Base-by-base conservation (phyloP, 768 basidiomycete species). In the Russula vinacea region DNA sequence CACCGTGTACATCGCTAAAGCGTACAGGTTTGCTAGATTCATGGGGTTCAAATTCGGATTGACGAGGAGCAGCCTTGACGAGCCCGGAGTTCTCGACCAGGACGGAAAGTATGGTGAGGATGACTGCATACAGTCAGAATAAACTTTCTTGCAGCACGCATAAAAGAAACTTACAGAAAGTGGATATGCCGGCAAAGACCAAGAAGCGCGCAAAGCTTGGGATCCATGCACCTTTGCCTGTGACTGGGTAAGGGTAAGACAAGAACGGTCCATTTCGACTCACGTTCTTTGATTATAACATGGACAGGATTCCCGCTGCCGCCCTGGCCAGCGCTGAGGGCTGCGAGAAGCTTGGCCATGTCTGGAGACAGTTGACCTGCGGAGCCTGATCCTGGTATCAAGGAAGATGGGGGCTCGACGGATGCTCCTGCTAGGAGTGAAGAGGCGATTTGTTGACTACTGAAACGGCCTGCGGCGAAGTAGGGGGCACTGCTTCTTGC, bases 1-100 rank as follows among this genome's bases (percentile, higher is more conserved):
- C 90, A 35, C 97, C 97, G 68, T 98, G 95, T 6, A 99, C 94
- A 75, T 99, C 97, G 67, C 84, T 87, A 72, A 99, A 98, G 70
- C 84, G 94, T 75, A 95, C 89, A 1, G 84, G 68, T 35, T 69
- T 80, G 70, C 90, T 92, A 35, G 87, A 90, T 72, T 89, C 82
- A 3, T 83, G 76, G 8, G 92, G 89, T 69, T 94, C 88, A 71
- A 94, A 98, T 70, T 95, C 88, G 32, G 87, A 76, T 65, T 89
- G 86, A 35, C 84, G 84, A 45, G 88, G 87, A 4, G 89, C 93
- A 6, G 90, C 86, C 77, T 96, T 96, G 79, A 97, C 84, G 47
- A 98, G 80, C 4, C 95, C 95, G 29, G 92, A 89, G 74, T 93
- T 95, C 76, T 98, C 96, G 70, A 98, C 84, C 69, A 97, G 80